These are phyloP conservation scores for Ophiosphaerella herpotricha DNA, from an alignment of 2,329 filamentous ascomycete species.

Conservation along the genomic window DNA sequence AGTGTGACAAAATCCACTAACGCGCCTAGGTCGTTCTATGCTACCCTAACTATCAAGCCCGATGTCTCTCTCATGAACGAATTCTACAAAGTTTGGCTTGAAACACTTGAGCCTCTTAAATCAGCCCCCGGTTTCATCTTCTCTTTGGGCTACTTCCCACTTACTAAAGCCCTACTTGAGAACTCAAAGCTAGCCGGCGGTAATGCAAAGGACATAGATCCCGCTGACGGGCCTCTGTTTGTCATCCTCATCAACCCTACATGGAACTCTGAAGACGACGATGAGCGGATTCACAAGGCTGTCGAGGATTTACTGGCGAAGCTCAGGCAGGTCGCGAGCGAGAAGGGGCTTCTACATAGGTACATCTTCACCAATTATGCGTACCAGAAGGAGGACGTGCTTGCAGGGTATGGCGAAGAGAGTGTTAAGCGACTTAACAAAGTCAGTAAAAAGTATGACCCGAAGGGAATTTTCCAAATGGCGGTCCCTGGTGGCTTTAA, in stretches of 20 bases:
- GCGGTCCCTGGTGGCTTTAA: too few species aligned
- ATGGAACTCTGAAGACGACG: slow-evolving; percentile 3
- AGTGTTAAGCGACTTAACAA: background rate
- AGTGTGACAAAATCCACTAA: background rate
- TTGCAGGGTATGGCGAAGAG: slow-evolving; percentile 5
- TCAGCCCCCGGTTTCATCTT: slow-evolving; percentile 3
- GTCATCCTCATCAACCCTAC: slow-evolving; percentile 7
- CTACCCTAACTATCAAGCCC: background rate
- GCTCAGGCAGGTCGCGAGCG: slow-evolving; percentile 26
- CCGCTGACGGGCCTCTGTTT: slow-evolving; percentile 7
- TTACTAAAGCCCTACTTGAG: slow-evolving; percentile 3
- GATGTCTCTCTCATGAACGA: background rate
- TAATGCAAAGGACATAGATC: slow-evolving; percentile 7
- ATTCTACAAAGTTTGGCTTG: slow-evolving; percentile 1
- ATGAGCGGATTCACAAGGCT: slow-evolving; percentile 2
- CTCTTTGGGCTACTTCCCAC: slow-evolving; percentile 9
- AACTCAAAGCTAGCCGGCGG: slow-evolving; percentile 5
- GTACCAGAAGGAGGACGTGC: slow-evolving; percentile 4
- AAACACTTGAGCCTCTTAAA: background rate
- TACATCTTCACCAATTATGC: slow-evolving; percentile 35
- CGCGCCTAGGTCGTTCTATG: background rate
- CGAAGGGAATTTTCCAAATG: too few species aligned
- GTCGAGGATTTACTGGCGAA: slow-evolving; percentile 4
- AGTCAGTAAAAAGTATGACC: too few species aligned
- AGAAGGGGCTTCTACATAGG: slow-evolving; percentile 5